Conservation (phyloP, 225 moss, liverwort and hornwort species). For the Antitrichia curtipendula region DNA sequence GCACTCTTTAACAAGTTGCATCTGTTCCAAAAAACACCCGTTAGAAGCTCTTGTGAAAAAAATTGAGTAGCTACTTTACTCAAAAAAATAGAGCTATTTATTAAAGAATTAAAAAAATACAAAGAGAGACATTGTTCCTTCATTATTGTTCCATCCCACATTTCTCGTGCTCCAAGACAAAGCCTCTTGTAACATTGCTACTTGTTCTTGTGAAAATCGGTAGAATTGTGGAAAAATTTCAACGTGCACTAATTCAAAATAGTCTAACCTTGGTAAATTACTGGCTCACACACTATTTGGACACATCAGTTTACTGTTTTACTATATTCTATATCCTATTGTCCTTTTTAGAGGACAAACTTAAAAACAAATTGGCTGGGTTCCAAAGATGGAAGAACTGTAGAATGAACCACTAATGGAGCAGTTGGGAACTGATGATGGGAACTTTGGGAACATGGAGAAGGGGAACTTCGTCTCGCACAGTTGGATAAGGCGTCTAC, state of each 20-base stretch:
- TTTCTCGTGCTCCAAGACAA: rapidly evolving
- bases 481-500: constrained; percentile 18
- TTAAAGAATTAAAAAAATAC: not conserved
- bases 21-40: rapidly evolving
- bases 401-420: not conserved
- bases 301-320: too few species aligned
- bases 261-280: rapidly evolving
- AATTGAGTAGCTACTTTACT: rapidly evolving
- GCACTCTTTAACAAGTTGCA: not conserved
- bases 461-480: not conserved
- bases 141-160: rapidly evolving
- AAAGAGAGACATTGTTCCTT: too few species aligned
- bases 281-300: too few species aligned
- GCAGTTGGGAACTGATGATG: not conserved
- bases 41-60: rapidly evolving
- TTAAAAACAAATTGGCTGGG: not conserved
- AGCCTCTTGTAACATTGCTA: not conserved
- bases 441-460: not conserved
- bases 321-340: too few species aligned
- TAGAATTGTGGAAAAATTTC: rapidly evolving
- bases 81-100: rapidly evolving
- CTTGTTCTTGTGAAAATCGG: not conserved
- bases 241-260: not conserved
- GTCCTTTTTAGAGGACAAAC: not conserved
- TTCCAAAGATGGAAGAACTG: not conserved